Base-by-base conservation (phyloP, 768 basidiomycete species). In the Mycena rosella region DNA sequence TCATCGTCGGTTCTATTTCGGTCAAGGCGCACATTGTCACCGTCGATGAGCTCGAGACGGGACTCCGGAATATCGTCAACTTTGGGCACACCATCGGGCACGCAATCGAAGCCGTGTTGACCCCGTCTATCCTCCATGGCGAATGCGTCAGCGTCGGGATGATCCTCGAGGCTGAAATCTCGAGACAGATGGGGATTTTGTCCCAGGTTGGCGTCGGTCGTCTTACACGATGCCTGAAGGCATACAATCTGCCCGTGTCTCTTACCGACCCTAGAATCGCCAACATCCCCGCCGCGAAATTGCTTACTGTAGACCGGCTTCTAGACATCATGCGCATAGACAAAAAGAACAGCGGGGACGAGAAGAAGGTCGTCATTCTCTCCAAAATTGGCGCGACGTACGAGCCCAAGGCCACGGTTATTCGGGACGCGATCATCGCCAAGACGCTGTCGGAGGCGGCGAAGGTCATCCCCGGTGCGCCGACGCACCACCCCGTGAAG, bases 11-110 rank as follows among this genome's bases (percentile, higher is more conserved):
- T 1, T 98, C 96, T 40, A 96, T 96, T 79, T 91, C 91, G 57
- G 96, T 98, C 68, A 99, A 99, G 79, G 89, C 98, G 0, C 93
- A 98, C 79, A 98, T 99, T 73, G 98, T 99, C 68, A 96, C 97
- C 36, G 87, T 95, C 72, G 98, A 99, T 81, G 95, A 96, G 79
- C 94, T 92, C 75, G 98, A 99, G 82, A 96, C 96, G 0, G 95
- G 98, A 24, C 86, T 99, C 45, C 94, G 98, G 70, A 98, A 98
- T 83, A 90, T 99, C 60, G 97, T 99, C 84, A 99, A 99, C 81
- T 99, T 99, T 75, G 98, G 98, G 1, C 98, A 99, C 79, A 96
- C 93, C 47, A 96, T 99, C 74, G 98, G 98, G 0, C 98, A 99
- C 81, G 98, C 97, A 18, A 96, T 99, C 74, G 98, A 99, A 81